phyloP scores from a whole-genome alignment of 176 grass and related monocot genomes.

The Carex littledalei region DNA sequence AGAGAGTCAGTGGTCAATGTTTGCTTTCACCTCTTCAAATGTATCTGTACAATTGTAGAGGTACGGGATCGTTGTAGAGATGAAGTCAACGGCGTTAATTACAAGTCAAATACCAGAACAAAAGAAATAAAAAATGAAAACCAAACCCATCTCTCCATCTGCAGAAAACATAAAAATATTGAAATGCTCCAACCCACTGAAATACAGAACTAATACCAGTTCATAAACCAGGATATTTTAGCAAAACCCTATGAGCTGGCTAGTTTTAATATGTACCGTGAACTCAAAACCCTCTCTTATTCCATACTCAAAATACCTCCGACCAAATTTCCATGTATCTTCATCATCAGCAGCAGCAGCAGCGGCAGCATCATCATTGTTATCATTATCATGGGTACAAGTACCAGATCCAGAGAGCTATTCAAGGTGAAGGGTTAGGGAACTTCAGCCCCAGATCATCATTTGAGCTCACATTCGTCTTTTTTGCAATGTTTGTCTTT shows the following conservation, averaged over 20 bases:
- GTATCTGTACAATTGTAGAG: neutral
- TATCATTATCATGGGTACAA: neutral
- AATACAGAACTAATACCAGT: neutral
- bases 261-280: neutral
- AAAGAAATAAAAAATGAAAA: neutral
- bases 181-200: neutral
- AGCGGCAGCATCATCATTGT: neutral
- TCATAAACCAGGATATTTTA: neutral
- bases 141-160: neutral
- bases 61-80: neutral
- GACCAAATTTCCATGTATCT: neutral
- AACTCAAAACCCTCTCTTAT: neutral
- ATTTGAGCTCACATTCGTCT: slow-evolving; percentile 7
- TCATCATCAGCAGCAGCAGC: neutral
- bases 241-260: neutral
- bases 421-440: neutral
- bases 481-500: neutral
- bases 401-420: neutral
- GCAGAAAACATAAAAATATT: neutral
- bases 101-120: neutral
- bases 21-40: neutral
- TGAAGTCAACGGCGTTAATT: neutral
- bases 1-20: no score
- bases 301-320: neutral
- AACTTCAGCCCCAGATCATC: neutral